These are phyloP conservation scores for Boletellus sp. DNA, from an alignment of 1,284 basidiomycete species.

Conservation along the genomic window DNA sequence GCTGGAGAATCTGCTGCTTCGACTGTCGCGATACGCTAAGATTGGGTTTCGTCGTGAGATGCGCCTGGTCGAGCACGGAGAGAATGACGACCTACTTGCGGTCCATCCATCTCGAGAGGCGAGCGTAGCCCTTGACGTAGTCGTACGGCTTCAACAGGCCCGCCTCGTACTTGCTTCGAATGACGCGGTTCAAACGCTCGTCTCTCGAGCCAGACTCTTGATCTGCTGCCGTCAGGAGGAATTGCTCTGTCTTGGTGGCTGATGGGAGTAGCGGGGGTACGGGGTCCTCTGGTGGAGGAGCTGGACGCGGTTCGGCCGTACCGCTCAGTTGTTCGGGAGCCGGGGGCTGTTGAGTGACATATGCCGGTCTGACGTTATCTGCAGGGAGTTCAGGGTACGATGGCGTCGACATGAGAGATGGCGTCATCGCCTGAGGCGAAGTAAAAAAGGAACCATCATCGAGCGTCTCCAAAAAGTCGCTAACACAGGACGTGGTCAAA, in stretches of 20 bases:
- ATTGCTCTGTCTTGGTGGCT: conserved; percentile 79
- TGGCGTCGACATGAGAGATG: conserved; percentile 48
- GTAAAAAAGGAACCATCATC: conserved; percentile 72
- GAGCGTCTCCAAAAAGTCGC: conserved; percentile 78
- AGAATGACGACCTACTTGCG: conserved; percentile 56
- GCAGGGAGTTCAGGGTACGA: conserved; percentile 30
- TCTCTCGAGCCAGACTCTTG: conserved; percentile 90
- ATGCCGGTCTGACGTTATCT: conserved; percentile 12
- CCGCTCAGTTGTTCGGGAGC: conserved; percentile 16
- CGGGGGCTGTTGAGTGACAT: conserved; percentile 15
- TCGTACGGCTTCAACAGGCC: conserved; percentile 94
- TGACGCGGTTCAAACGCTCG: conserved; percentile 88
- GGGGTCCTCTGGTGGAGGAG: conserved; percentile 21
- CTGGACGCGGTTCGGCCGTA: conserved; percentile 15
- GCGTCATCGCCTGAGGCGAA: conserved; percentile 46
- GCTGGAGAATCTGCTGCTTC: conserved; percentile 86
- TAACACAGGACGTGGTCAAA: conserved; percentile 29
- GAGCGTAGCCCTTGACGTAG: conserved; percentile 91
- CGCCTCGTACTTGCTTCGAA: conserved; percentile 95
- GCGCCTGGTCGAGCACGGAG: background rate
- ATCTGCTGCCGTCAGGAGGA: conserved; percentile 92
- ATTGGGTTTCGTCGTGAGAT: background rate
- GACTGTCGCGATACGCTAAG: conserved; percentile 82
- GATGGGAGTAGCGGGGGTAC: conserved; percentile 52
- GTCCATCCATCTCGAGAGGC: conserved; percentile 94